Evolutionary conservation across 2,329 filamentous ascomycete genomes (phyloP), one percentile per base, ranked within the genome.

Genomic region (Dothideomycetidae sp.): DNA sequence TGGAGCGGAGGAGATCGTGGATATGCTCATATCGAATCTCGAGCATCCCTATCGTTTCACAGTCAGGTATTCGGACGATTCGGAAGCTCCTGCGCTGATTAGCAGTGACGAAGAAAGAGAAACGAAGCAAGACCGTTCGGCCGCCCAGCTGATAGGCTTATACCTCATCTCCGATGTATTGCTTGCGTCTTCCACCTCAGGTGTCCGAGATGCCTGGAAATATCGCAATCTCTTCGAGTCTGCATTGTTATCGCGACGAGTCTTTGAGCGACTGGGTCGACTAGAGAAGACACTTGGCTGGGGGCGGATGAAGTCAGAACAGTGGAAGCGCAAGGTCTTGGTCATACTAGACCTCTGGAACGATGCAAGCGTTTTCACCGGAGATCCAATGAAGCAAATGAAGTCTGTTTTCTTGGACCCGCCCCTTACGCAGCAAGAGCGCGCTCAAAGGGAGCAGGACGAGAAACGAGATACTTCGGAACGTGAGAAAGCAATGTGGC

Each of bases 1-100:
- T 13, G 90, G 86, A 11, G 81, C 83, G 10, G 81, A 92, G 45
- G 90, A 96, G 60, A 78, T 94, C 23, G 85, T 93, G n/a, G 73
- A 88, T 34, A 73, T 93, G 59, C 76, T 96, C 26, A 71, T 93
- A 0, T 69, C 75, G 1, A 96, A 98, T 50, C 68, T 96, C 21
- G 68, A 80, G 42, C 73, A 70, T 36, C 90, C 90, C 0, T 74
- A 92, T 41, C 71, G 76, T 4, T 73, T 78, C 46, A 82, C 76
- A 5, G 81, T 80, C 15, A 86, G 83, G 42, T 72, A 75, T 0
- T 59, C 64, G 14, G 62, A 62, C 36, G 58, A 61, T 14, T 48
- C 50, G 9, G 42, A 39, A 13, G 45, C 13, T 36, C 35, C 45
- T 16, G 44, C 46, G 4, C 40, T 13, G 12, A 31, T 5, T 12